Base-by-base conservation (phyloP, 129 eudicot species). In the Helianthus tuberosus region DNA sequence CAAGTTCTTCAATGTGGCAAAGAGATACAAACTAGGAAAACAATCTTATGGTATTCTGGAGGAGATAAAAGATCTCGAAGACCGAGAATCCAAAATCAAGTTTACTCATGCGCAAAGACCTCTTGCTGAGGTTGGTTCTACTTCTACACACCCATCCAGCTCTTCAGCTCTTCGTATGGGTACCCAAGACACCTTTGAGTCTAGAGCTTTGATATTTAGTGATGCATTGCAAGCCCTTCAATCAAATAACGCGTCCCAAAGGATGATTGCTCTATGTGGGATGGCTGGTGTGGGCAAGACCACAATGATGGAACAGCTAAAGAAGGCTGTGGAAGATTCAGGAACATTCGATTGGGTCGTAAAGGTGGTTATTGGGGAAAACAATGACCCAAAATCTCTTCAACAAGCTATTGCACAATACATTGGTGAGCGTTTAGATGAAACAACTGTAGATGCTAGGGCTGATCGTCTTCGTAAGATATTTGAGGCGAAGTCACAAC, bases 201-300 rank as follows among this genome's bases (percentile, higher is more conserved):
- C 75, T 6, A 36, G 75, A 70, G 53, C 36, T 7, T 5, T 5
- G 12, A 8, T 38, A 54, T 16, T 70, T 13, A 53, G 53, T 10
- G 13, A 11, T 53, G 75, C 52, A 15, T 8, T 53, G 20, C 10
- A 54, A 16, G 23, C 44, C 65, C 75, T 70, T 16, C 11, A 54
- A 6, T 9, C 64, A 36, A 10, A 54, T 36, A 11, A 55, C 6
- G 51, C 38, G 6, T 36, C 16, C 5, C 61, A 70, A 16, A 70
- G 11, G 75, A 70, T 60, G 66, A 60, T 70, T 3, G 75, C 75
- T 36, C 11, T 70, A 11, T 53, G 64, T 15, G 75, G 75, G 64
- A 70, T 70, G 75, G 64, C 51, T 0, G 75, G 75, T 15, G 52
- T 70, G 5, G 75, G 75, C 20, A 70, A 70, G 75, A 70, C 75